phyloP scores from a whole-genome alignment of 140 eudicot species.

The Anethum foeniculum region DNA sequence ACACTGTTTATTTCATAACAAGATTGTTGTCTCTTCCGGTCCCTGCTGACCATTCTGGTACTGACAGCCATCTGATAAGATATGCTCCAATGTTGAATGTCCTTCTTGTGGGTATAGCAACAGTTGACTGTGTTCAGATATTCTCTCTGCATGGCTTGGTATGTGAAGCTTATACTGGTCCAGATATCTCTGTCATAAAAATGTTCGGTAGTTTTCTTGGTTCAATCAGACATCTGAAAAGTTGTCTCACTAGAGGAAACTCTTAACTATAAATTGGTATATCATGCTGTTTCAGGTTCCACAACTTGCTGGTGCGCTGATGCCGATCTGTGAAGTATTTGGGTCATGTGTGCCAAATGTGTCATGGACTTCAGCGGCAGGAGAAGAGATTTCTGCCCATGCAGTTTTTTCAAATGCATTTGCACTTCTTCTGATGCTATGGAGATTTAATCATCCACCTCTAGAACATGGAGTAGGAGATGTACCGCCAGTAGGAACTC shows the following conservation, averaged over 20 bases:
- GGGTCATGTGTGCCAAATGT: conserved; percentile 77
- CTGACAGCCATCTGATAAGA: conserved; percentile 67
- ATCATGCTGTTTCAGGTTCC: conserved; percentile 51
- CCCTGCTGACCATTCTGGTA: conserved; percentile 56
- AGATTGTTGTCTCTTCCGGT: conserved; percentile 78
- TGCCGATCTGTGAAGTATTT: conserved; percentile 90
- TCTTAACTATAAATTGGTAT: background rate
- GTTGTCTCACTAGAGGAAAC: background rate
- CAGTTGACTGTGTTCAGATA: conserved; percentile 83
- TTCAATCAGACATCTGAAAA: background rate
- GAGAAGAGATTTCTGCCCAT: conserved; percentile 73
- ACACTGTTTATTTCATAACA: conserved; percentile 63
- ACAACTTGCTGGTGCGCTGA: conserved; percentile 76
- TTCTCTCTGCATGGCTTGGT: conserved; percentile 95
- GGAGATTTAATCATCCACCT: conserved; percentile 92
- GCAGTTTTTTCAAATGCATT: conserved; percentile 86
- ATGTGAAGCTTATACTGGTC: conserved; percentile 22
- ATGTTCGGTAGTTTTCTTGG: background rate
- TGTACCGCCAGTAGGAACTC: conserved; percentile 83
- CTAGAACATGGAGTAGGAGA: conserved; percentile 79
- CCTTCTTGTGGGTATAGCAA: conserved; percentile 79
- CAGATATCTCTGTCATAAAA: background rate
- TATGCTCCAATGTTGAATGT: conserved; percentile 82
- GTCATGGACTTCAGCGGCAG: conserved; percentile 71
- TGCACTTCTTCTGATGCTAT: conserved; percentile 75